phyloP scores from a whole-genome alignment of 2,329 filamentous ascomycete species.

The Aspergillus bombycis region DNA sequence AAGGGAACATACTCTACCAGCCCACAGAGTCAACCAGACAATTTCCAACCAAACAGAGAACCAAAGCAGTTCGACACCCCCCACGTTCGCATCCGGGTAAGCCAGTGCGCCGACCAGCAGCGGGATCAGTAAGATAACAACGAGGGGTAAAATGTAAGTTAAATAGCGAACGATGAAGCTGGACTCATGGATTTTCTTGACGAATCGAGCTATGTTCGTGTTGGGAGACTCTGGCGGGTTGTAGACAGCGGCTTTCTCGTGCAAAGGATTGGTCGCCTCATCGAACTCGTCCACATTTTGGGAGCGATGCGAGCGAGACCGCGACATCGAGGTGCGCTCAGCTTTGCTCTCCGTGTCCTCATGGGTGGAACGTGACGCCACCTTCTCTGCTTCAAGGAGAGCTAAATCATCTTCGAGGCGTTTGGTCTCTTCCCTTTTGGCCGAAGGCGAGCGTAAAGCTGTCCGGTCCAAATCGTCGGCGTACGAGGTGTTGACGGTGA shows the following conservation, averaged over 20 bases:
- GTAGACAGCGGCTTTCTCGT: conserved; percentile 68
- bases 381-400: conserved; percentile 66
- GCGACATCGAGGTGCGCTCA: conserved; percentile 51
- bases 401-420: conserved; percentile 68
- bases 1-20: conserved; percentile 55
- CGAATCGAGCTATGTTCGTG: conserved; percentile 64
- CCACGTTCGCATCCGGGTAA: conserved; percentile 64
- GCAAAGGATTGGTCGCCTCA: conserved; percentile 67
- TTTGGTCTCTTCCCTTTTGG: conserved; percentile 61
- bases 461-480: conserved; percentile 18
- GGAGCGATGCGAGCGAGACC: conserved; percentile 55
- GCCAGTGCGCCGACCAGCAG: conserved; percentile 66
- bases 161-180: conserved; percentile 71
- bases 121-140: conserved; percentile 67
- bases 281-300: conserved; percentile 70
- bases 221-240: conserved; percentile 65
- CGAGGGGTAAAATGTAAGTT: conserved; percentile 69
- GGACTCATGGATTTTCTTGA: conserved; percentile 67
- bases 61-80: conserved; percentile 80
- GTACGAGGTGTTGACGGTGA: conserved; percentile 33
- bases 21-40: conserved; percentile 90
- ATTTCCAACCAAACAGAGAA: conserved; percentile 96
- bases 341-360: conserved; percentile 34
- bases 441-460: conserved; percentile 53
- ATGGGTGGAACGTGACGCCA: conserved; percentile 52